These are phyloP conservation scores for Eucommia ulmoides DNA, from an alignment of 257 asterid species.

Conservation along the genomic window DNA sequence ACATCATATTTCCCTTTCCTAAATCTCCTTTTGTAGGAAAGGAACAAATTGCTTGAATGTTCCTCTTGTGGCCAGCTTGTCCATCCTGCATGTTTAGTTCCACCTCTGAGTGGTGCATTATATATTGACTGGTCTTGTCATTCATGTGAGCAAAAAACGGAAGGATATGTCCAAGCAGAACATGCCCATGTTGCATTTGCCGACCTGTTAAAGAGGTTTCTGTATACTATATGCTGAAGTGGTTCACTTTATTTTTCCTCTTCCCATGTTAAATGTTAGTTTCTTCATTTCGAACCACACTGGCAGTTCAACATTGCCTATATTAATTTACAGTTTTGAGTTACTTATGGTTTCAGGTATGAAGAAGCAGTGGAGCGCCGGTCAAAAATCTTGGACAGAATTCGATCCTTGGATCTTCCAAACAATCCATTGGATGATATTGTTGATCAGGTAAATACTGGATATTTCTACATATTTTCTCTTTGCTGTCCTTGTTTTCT, in stretches of 20 bases:
- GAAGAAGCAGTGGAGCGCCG: conserved; percentile 74
- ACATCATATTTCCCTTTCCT: background rate
- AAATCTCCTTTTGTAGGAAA: conserved; percentile 44
- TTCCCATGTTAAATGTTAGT: background rate
- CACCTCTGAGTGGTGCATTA: conserved; percentile 59
- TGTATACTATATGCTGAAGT: conserved; percentile 3
- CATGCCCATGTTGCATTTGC: conserved; percentile 56
- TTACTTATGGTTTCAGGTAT: conserved; percentile 37
- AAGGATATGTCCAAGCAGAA: conserved; percentile 74
- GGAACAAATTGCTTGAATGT: conserved; percentile 87
- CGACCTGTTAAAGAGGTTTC: conserved; percentile 64
- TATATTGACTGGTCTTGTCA: conserved; percentile 77
- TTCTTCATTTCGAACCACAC: no score
- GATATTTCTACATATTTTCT: no score
- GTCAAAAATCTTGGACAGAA: conserved; percentile 54
- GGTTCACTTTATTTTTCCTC: background rate
- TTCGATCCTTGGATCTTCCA: conserved; percentile 90
- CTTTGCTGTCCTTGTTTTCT: background rate
- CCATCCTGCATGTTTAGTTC: conserved; percentile 75
- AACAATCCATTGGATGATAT: conserved; percentile 99
- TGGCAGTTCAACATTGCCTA: no score
- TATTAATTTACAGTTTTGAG: no score
- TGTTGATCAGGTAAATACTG: conserved; percentile 68
- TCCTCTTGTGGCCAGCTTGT: conserved; percentile 74
- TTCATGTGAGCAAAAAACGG: conserved; percentile 82